Evolutionary conservation across 257 asterid genomes (phyloP), one percentile per base, ranked within the genome.

Genomic region (Penstemon eatonii): DNA sequence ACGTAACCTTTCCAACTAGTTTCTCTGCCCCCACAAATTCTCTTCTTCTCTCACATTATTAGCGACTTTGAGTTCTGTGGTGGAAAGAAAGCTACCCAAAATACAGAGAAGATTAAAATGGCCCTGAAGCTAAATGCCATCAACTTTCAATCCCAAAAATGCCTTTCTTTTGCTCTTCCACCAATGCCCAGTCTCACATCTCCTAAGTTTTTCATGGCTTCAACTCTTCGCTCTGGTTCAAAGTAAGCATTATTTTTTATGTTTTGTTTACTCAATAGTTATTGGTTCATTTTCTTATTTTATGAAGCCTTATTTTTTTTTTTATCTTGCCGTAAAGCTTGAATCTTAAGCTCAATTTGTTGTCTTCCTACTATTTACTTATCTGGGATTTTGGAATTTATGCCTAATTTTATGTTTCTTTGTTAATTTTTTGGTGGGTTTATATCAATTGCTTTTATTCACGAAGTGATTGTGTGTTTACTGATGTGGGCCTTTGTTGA

Each of bases 171-270:
- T 37, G 67, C 80, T 36, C 82, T 76, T 45, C 75, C 95, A 19
- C 79, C 84, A n/a, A 55, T 76, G 62, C 82, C 87, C 58, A 83
- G 71, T 83, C 67, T 75, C 90, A 83, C 91, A 83, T 90, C 96
- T 73, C 85, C 96, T 47, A 87, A 75, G 77, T 81, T 90, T 60
- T 46, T 75, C 81, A 81, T 90, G 96, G 89, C 97, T 63, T 86
- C 97, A 10, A 84, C 90, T 51, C 87, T 86, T 63, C 76, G 83
- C 54, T 80, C 94, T 43, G 80, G 76, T 65, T 80, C 90, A 6
- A 90, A 87, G 97, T 90, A 73, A 69, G 66, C 38, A 25, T 9
- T 55, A 0, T 19, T 59, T 49, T 53, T 25, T 8, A 12, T 13
- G 0, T 15, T 49, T 38, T 18, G 1, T 11, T 38, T 44, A 7